Evolutionary conservation across 768 basidiomycete genomes (phyloP).

Genomic region (Pulveroboletus sp.): DNA sequence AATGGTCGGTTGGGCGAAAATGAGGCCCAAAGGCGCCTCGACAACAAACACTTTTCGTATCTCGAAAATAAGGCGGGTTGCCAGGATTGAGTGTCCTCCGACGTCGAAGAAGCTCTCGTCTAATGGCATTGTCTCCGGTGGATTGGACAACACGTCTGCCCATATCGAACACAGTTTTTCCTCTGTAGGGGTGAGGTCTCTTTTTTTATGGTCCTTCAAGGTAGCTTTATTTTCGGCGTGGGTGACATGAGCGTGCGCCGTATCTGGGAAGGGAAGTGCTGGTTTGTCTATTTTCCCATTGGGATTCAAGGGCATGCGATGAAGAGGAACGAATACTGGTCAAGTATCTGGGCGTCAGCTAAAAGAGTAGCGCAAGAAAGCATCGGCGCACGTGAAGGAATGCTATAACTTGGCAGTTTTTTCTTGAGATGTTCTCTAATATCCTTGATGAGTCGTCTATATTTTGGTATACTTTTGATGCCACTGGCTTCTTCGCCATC

Average conservation of each 20-base stretch:
- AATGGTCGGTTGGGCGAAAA: slow-evolving; percentile 91
- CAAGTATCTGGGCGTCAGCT: slow-evolving; percentile 2
- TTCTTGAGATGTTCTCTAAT: slow-evolving; percentile 95
- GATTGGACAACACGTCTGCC: slow-evolving; percentile 74
- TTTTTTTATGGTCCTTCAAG: slow-evolving; percentile 30
- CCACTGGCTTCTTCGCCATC: slow-evolving; percentile 51
- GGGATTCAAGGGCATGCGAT: slow-evolving; percentile 95
- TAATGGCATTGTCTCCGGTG: slow-evolving; percentile 73
- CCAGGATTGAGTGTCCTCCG: slow-evolving; percentile 97
- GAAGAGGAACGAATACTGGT: slow-evolving; percentile 89
- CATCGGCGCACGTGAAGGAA: slow-evolving; percentile 73
- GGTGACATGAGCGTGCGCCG: slow-evolving; percentile 55
- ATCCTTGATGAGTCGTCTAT: slow-evolving; percentile 86
- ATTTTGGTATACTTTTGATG: slow-evolving; percentile 76
- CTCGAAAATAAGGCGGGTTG: slow-evolving; percentile 95
- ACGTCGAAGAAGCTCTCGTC: slow-evolving; percentile 98
- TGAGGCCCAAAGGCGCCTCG: slow-evolving; percentile 85
- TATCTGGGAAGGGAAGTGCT: slow-evolving; percentile 97
- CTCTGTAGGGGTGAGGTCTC: slow-evolving; percentile 65
- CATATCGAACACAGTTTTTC: slow-evolving; percentile 83
- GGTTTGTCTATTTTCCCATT: slow-evolving; percentile 99
- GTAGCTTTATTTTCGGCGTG: slow-evolving; percentile 38
- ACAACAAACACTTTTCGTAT: slow-evolving; percentile 90
- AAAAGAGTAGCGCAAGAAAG: background rate
- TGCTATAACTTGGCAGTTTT: slow-evolving; percentile 92